Evolutionary conservation across 2,329 filamentous ascomycete genomes (phyloP), one percentile per base, ranked within the genome.

Genomic region (Colletotrichum tamarilloi): DNA sequence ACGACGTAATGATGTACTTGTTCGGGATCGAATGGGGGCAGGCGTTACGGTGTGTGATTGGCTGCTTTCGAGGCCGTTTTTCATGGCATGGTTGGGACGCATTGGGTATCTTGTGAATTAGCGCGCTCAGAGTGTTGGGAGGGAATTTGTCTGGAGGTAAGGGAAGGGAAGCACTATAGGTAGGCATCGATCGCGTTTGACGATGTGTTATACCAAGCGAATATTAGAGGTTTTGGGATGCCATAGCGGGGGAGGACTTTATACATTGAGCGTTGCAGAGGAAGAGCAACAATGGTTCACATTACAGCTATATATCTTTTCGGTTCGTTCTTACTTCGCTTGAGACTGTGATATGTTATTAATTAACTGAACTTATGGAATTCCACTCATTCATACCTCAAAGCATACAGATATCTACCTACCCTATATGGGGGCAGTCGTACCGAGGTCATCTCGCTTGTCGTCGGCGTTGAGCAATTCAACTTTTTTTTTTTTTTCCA

Each of bases 1-100:
- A 73, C 52, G 71, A 73, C 35, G 52, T 71, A 49, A 73, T 66
- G 71, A 73, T 62, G 71, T 62, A 73, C 67, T 71, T 70, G 67
- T 57, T 71, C 62, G 60, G 64, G 60, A 35, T 71, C 67, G 55
- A 52, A 58, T 62, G 67, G 62, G 67, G 56, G 60, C 60, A 38
- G 71, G 71, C 62, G 71, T 73, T 73, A 38, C 14, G 38, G 71
- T 42, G 60, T 55, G 30, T 19, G 11, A 42, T 16, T 49, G 32
- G 60, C 26, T 73, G 67, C 24, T 71, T 60, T 66, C 49, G 67
- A 66, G 46, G 57, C 35, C 35, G 56, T 62, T 62, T 49, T 69
- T 30, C 32, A 62, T 32, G 38, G 71, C 71, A 71, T 71, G 49
- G 38, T 35, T 59, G 55, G 59, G 59, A 60, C 58, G 70, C 70